Evolutionary conservation across 164 flowering plant genomes (phyloP).

Genomic region (Nymphaea thermarum): DNA sequence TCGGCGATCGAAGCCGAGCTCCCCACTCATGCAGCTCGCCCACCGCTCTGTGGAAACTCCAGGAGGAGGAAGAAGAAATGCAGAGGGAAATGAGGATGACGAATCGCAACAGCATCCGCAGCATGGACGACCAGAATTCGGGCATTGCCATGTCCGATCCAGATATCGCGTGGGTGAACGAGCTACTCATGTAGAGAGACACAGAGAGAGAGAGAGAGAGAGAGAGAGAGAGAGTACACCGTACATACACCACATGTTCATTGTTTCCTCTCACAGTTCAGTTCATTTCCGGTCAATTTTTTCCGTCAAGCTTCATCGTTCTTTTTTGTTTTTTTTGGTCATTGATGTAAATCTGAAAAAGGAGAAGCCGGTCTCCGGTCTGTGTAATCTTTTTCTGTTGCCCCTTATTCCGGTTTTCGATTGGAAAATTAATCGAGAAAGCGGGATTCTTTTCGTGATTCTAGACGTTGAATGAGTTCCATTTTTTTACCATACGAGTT

Average conservation of each 20-base stretch:
- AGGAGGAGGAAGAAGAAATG: background rate
- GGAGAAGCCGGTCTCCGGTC: background rate
- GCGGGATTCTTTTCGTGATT: background rate
- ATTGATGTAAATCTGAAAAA: background rate
- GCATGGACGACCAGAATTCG: background rate
- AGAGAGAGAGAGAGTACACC: background rate
- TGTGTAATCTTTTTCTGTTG: background rate
- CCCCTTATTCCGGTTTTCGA: background rate
- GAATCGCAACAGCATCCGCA: background rate
- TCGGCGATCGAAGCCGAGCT: background rate
- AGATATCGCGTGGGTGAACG: constrained; percentile 12
- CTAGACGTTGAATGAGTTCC: too few species aligned
- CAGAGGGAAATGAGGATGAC: background rate
- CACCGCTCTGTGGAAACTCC: background rate
- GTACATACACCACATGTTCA: background rate
- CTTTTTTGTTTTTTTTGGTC: background rate
- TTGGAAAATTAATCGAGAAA: background rate
- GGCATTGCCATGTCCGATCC: background rate
- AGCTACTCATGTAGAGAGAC: constrained; percentile 7
- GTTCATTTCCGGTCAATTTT: background rate
- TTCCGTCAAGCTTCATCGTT: background rate
- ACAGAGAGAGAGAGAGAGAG: background rate
- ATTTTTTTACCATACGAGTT: too few species aligned
- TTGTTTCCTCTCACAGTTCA: background rate
- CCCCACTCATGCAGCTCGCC: background rate